Evolutionary conservation across 208 protist genomes (phyloP), one percentile per base, ranked within the genome.

Genomic region (Endotrypanum monterogeii): DNA sequence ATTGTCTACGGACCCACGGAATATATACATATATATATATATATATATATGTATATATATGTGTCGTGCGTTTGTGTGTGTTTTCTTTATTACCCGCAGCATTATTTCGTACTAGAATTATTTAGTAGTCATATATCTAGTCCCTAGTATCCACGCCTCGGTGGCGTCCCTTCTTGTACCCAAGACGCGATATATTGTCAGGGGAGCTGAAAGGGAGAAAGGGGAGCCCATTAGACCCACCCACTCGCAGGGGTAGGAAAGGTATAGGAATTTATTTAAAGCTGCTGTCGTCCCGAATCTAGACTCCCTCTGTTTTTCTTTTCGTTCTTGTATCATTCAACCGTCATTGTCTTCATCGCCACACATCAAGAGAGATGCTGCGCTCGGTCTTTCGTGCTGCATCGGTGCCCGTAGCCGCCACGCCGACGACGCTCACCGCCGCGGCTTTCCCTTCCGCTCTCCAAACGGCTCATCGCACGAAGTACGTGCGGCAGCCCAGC

Each of bases 401-500:
- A 9, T 63, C 76, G 52, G 65, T 73, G 35, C 7, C 60, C 7
- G 78, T 52, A 30, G 44, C 72, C 12, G 67, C 35, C 6, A 48
- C 70, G 23, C 50, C 63, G 20, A 57, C 46, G 18, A 41, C 57
- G 8, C 74, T 60, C 48, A 73, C 48, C 35, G 51, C 73, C 8
- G 23, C 57, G 41, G 48, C 37, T 35, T 61, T 46, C 5, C 51
- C 69, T 18, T n/a, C 80, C 32, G 75, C 76, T 32, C 30, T 84
- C 32, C 65, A 72, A 50, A 80, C 60, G 60, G 60, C 81, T 20
- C 63, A 71, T 28, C 85, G 91, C n/a, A 81, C 68, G 51, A 96
- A 96, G 83, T 96, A 91, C 76, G 86, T 94, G 44, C 79, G 89
- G 11, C 89, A 94, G 81, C 92, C 92, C 28, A 93, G 83, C 67